Evolutionary conservation across 108 stramenopile species (phyloP).

Genomic region (Craspedostauros australis): DNA sequence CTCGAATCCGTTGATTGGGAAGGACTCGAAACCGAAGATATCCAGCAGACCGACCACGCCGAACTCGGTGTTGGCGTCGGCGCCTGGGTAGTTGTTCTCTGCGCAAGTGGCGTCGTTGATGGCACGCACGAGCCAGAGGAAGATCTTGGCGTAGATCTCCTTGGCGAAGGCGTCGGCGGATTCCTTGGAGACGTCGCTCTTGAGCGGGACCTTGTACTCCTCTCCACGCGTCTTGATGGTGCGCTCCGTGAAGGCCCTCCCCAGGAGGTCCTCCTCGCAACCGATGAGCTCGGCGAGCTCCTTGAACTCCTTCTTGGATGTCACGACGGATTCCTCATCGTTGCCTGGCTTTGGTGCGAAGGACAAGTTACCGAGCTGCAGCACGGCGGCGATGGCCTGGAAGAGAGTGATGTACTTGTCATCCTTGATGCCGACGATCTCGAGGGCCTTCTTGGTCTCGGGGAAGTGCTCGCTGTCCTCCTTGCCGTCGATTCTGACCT

Average conservation of each 20-base stretch:
- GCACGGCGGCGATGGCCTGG: slow-evolving; percentile 65
- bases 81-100: slow-evolving; percentile 38
- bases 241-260: slow-evolving; percentile 72
- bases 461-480: slow-evolving; percentile 64
- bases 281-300: slow-evolving; percentile 75
- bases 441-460: slow-evolving; percentile 62
- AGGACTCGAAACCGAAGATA: slow-evolving; percentile 99
- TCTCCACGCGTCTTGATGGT: slow-evolving; percentile 70
- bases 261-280: slow-evolving; percentile 30
- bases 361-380: slow-evolving; percentile 84
- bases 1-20: slow-evolving; percentile 85
- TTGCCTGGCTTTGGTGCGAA: slow-evolving; percentile 65
- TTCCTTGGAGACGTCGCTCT: slow-evolving; percentile 60
- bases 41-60: slow-evolving; percentile 93
- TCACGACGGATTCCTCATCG: slow-evolving; percentile 57
- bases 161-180: slow-evolving; percentile 93
- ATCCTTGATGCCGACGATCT: slow-evolving; percentile 55
- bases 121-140: slow-evolving; percentile 76
- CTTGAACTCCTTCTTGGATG: slow-evolving; percentile 45
- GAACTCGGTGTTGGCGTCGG: slow-evolving; percentile 25
- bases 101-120: slow-evolving; percentile 78
- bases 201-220: slow-evolving; percentile 74
- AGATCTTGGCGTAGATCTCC: slow-evolving; percentile 78
- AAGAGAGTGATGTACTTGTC: slow-evolving; percentile 50
- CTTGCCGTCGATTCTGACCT: slow-evolving; percentile 58